Base-by-base conservation (phyloP, 2,329 filamentous ascomycete species). In the Aspergillus jensenii region DNA sequence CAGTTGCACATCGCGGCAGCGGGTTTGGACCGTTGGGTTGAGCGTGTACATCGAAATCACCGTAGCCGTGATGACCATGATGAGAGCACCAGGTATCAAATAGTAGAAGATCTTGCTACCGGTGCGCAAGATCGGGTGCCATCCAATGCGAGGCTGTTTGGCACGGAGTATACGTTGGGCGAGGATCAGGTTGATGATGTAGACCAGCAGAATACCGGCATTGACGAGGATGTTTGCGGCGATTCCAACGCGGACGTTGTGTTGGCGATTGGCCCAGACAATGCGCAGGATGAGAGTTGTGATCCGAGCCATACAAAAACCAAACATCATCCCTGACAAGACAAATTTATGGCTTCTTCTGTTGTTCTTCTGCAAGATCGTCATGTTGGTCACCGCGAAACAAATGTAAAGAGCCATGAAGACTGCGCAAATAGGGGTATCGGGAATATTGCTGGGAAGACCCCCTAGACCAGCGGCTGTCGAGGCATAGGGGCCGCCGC, bases 111-210 rank as follows among this genome's bases (percentile, higher is more conserved):
- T 68, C 59, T 81, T 82, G 72, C 92, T 88, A 25, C 74, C 56
- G 19, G 78, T 62, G 2, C 78, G 79, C 23, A 85, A 78, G 2
- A 74, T 65, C 23, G 75, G 79, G 61, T 84, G 81, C 90, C 90
- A 93, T 58, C 90, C 91, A 33, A 91, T 70, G 2, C 72, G 69
- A 0, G 90, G 90, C 67, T 93, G 89, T 46, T 85, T 84, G 4
- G 89, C 88, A 54, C 91, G 84, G 17, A 95, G 74, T 25, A 96
- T 81, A 46, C 91, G 86, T 74, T 91, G 90, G 0, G 87, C 76
- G 69, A 93, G 90, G 67, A 95, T 77, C 43, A 96, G 76, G 75
- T 96, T 95, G 74, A 91, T 78, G 66, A 93, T 76, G 73, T 90
- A 93, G 25, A 96, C 78, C 7, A 96, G 74, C 35, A 96, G 71